Evolutionary conservation across 495 filamentous ascomycete genomes (phyloP), one percentile per base, ranked within the genome.

Genomic region (Aspergillus biplanus): DNA sequence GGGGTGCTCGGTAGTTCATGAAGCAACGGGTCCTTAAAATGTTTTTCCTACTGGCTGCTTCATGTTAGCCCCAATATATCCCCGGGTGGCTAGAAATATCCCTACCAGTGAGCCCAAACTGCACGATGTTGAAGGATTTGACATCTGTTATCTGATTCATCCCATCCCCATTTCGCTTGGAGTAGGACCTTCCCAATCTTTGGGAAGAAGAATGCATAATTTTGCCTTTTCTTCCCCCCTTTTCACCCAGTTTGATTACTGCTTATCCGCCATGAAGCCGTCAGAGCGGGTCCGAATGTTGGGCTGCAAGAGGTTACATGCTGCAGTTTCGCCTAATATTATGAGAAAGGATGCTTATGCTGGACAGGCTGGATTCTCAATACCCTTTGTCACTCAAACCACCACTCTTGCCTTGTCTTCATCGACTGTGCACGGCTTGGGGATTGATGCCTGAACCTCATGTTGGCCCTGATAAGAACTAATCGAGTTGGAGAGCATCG

Each of bases 1-100:
- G 21, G 21, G 21, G 21, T 27, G 21, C 21, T 27, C 1, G 21
- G 2, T 27, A 27, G 21, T 27, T 27, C 21, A 27, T 49, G 4
- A 35, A 47, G 57, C n/a, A 50, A 31, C 33, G 33, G 33, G 1
- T 46, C 9, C 39, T 33, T 37, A n/a, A n/a, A 27, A 11, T 31
- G 39, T 16, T n/a, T 39, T 37, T 57, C 33, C 34, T 53, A 62
- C 46, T 67, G 62, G 59, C 33, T 61, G 67, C 64, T 69, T 65
- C 61, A 67, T 58, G 58, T 65, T 58, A 60, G 67, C 67, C 63
- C 55, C 52, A 39, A 34, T 32, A 46, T 50, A 49, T 61, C 27
- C 27, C 35, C 2, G 59, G 53, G 54, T 48, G 47, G 35, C 11
- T 48, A 18, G 47, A 50, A 50, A 21, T 50, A 50, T 50, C 16